Evolutionary conservation across 768 basidiomycete species (phyloP).

Genomic region (Leucogyrophana mollusca): DNA sequence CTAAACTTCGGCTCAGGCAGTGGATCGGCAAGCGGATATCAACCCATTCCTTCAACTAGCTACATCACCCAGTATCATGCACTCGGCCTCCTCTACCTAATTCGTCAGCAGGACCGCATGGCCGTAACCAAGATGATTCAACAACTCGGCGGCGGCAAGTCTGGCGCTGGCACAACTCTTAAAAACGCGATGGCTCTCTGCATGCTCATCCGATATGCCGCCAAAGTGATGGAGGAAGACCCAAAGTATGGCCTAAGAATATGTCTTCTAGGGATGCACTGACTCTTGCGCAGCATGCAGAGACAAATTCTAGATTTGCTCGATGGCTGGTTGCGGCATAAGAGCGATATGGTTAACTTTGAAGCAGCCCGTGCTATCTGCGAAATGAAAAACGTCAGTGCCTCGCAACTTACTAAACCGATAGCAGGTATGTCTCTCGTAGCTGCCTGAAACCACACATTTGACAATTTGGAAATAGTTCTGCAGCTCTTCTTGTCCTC

Average conservation of each 20-base stretch:
- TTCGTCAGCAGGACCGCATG: constrained; percentile 98
- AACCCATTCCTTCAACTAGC: constrained; percentile 84
- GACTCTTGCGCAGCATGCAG: constrained; percentile 61
- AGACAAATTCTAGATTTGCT: constrained; percentile 91
- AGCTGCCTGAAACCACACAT: constrained; percentile 1
- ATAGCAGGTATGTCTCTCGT: constrained; percentile 68
- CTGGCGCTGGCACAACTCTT: constrained; percentile 77
- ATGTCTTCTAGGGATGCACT: constrained; percentile 2
- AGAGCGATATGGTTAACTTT: constrained; percentile 99
- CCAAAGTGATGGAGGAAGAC: constrained; percentile 99
- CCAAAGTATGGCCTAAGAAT: constrained; percentile 71
- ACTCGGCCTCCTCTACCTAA: constrained; percentile 88
- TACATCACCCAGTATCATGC: constrained; percentile 98
- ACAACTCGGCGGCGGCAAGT: constrained; percentile 88
- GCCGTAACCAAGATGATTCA: constrained; percentile 99
- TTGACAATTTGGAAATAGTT: constrained; percentile 45
- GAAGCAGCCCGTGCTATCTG: constrained; percentile 98
- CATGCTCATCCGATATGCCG: constrained; percentile 97
- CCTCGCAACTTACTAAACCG: constrained; percentile 78
- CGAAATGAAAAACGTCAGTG: constrained; percentile 85
- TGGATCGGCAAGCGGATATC: constrained; percentile 58
- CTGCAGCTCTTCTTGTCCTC: constrained; percentile 95
- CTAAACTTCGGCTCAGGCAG: constrained; percentile 67
- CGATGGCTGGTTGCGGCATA: constrained; percentile 94
- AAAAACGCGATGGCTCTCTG: constrained; percentile 97